Evolutionary conservation across 2,329 filamentous ascomycete species (phyloP), one percentile per base, ranked within the genome.

Genomic region (Colletotrichum cereale): DNA sequence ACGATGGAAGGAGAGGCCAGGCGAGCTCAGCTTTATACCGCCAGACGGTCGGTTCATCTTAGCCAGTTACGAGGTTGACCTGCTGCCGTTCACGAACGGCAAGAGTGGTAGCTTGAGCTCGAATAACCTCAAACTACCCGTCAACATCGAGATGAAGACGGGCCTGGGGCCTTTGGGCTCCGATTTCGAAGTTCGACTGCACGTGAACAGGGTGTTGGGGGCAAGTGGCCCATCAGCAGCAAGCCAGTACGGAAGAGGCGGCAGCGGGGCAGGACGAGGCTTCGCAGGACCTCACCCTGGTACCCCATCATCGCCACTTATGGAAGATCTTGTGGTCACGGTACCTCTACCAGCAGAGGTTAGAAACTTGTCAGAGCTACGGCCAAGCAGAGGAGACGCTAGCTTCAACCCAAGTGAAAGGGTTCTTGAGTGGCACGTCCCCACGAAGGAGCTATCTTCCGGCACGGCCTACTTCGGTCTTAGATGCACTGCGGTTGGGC

Each of bases 21-120:
- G 96, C 3, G 93, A 97, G 74, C 85, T 99, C n/a, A 97, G 94
- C 78, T 99, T 99, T 78, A 90, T 99, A 16, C 96, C 96, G 2
- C 96, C 96, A 0, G 96, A 99, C 80, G 96, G 96, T 40, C 90
- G 94, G 53, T 99, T 98, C 80, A 93, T 97, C 50, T 86, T 99
- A 24, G 95, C 95, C 40, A 95, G 95, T 29, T 99, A 99, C 79
- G 96, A 98, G 80, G 94, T 97, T 26, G 94, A 99, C 80, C 83
- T 99, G 29, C 85, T 98, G 16, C 95, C 95, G 0, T 89, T 92
- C 61, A 88, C 90, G 21, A 86, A 85, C 74, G 85, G 87, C 26
- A 87, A 88, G 75, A 85, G 86, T 63, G 85, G 87, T 24, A 87
- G 83, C 65, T 82, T 89, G 2, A 87, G 82, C 65, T 84, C 86